Base-by-base conservation (phyloP, 2,329 filamentous ascomycete species). In the Cryphonectria japonica region DNA sequence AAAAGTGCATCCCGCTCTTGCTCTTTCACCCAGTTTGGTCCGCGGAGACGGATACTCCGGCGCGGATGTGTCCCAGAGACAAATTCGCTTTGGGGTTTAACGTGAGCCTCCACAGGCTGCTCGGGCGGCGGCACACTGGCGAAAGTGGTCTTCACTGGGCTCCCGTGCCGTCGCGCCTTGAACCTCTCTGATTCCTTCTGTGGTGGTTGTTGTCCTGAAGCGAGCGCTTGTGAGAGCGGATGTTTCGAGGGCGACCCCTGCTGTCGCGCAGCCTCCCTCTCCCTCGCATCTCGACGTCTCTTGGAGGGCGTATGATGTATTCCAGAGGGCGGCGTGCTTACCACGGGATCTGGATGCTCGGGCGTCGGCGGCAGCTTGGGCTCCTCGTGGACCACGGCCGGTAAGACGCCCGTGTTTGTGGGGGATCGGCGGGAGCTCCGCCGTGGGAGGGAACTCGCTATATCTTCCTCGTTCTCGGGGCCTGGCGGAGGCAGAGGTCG, bases 331-430 rank as follows among this genome's bases (percentile, higher is more conserved):
- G 87, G 87, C 3, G 86, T 86, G 60, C 84, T 86, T 39, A 88
- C 82, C 1, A 87, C 81, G 0, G 85, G 83, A 71, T 90, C 88
- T 1, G 80, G 81, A 64, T 85, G 82, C 41, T 83, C 83, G 0
- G 86, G 85, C 0, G 87, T 87, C 0, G 88, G 88, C 3, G 91
- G 91, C 6, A 93, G 82, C 64, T 91, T 89, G 1, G 90, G 90
- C 75, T 92, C 89, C 22, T 84, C 84, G n/a, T 77, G 74, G 8
- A 79, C 79, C 2, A 77, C 73, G 8, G 75, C 70, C 0, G 79
- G 78, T 0, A 80, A 73, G 1, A 80, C 78, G 7, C 77, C 79
- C 26, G 72, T 79, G n/a, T 64, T 63, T 39, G 75, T 81, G 39
- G 75, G 83, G 39, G 76, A 80, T 41, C 82, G 80, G 9, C 79